phyloP scores from a whole-genome alignment of 306 rosid species.

The Fagus sylvatica region DNA sequence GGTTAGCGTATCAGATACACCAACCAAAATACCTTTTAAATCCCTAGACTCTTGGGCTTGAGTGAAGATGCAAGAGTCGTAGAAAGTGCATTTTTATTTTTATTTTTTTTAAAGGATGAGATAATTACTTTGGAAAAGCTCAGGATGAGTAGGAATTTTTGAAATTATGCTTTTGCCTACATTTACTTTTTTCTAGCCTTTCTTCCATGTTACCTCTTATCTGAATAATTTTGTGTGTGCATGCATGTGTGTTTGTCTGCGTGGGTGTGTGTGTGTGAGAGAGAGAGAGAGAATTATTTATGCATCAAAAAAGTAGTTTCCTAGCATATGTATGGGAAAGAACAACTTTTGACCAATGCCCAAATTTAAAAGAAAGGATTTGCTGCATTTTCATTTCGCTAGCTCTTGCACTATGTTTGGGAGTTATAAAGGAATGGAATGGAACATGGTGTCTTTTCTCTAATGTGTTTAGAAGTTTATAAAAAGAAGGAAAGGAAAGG shows the following conservation, averaged over 20 bases:
- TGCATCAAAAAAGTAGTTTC: background rate
- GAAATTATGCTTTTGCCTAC: background rate
- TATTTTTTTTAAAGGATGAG: no score
- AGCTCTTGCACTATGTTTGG: background rate
- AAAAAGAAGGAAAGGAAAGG: no score
- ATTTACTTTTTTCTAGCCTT: background rate
- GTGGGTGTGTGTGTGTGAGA: background rate
- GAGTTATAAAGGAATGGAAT: no score
- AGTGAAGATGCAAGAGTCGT: background rate
- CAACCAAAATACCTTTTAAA: background rate
- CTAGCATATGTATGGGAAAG: background rate
- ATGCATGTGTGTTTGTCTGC: background rate
- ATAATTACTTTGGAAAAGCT: background rate
- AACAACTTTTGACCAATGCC: background rate
- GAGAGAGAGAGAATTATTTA: background rate
- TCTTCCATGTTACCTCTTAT: background rate
- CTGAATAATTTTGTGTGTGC: background rate
- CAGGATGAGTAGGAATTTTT: background rate
- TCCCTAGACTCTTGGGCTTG: background rate
- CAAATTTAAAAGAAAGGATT: background rate
- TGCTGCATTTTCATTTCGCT: background rate
- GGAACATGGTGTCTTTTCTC: no score
- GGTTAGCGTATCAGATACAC: background rate
- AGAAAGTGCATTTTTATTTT: no score
- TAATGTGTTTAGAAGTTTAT: no score